Percentiles rank a stretch among this genome's conserved stretches.
Conservation (phyloP, 2,329 filamentous ascomycete species). For the Massarina eburnea region DNA sequence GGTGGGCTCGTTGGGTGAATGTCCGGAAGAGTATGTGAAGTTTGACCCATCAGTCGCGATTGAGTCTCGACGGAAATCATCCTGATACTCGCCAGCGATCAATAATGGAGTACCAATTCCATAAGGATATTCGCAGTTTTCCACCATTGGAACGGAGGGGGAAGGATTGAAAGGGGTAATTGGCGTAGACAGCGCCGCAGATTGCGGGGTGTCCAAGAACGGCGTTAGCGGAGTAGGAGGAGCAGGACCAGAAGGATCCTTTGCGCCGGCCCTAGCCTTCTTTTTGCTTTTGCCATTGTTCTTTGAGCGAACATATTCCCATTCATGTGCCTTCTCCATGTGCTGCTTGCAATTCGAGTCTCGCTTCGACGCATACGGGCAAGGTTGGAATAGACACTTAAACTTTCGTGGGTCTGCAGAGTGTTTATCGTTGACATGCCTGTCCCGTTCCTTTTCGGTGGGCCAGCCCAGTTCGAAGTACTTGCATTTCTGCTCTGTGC, state of each 20-base stretch:
- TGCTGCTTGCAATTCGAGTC: slow-evolving; percentile 98
- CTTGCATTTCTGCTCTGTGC: slow-evolving; percentile 78
- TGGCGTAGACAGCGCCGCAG: slow-evolving; percentile 37
- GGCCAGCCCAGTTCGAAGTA: slow-evolving; percentile 91
- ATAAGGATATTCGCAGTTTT: slow-evolving; percentile 30
- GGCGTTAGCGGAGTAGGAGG: slow-evolving; percentile 40
- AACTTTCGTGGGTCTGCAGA: slow-evolving; percentile 76
- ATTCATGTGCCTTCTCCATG: slow-evolving; percentile 95
- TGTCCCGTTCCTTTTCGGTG: slow-evolving; percentile 95
- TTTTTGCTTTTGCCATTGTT: slow-evolving; percentile 68
- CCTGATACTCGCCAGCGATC: slow-evolving; percentile 30
- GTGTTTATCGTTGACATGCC: slow-evolving; percentile 96
- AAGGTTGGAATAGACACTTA: slow-evolving; percentile 79
- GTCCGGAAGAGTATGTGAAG: slow-evolving; percentile 43
- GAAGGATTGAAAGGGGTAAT: slow-evolving; percentile 45
- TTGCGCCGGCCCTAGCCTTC: slow-evolving; percentile 30
- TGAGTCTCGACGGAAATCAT: slow-evolving; percentile 42
- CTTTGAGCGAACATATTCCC: slow-evolving; percentile 89
- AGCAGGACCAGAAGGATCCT: slow-evolving; percentile 28
- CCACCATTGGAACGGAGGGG: slow-evolving; percentile 44
- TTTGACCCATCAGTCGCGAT: slow-evolving; percentile 39
- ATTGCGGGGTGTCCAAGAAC: slow-evolving; percentile 40
- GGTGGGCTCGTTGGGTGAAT: slow-evolving; percentile 45
- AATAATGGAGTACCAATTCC: slow-evolving; percentile 37
- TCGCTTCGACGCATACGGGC: slow-evolving; percentile 92